These are phyloP conservation scores for Asclepias syriaca DNA, from an alignment of 257 asterid genomes.

Conservation along the genomic window DNA sequence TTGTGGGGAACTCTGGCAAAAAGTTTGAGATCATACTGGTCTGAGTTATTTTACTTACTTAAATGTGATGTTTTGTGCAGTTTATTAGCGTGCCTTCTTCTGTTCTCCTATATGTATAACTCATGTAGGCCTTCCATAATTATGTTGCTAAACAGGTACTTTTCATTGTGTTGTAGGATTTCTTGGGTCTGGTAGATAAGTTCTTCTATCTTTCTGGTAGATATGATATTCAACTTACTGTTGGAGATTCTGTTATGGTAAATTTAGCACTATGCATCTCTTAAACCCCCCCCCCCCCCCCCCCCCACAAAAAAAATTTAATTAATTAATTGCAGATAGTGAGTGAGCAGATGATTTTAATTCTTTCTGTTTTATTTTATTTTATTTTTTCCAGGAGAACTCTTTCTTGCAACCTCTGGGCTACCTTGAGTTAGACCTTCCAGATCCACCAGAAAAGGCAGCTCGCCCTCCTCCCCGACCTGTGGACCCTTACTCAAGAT, in stretches of 20 bases:
- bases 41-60: slow-evolving; percentile 28
- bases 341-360: not conserved
- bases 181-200: slow-evolving; percentile 93
- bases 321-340: not conserved
- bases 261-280: slow-evolving; percentile 13
- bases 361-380: not conserved
- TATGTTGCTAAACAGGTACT: slow-evolving; percentile 3
- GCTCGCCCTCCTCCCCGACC: slow-evolving; percentile 84
- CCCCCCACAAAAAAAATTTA: too few relatives aligned
- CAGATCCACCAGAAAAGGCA: slow-evolving; percentile 88
- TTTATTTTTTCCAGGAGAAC: slow-evolving; percentile 63
- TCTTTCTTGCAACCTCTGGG: slow-evolving; percentile 82
- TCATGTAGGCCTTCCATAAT: not conserved
- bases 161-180: slow-evolving; percentile 62
- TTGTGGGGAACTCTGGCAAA: slow-evolving; percentile 65
- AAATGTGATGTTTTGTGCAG: not conserved
- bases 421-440: slow-evolving; percentile 72
- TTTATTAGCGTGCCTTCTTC: not conserved
- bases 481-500: slow-evolving; percentile 64
- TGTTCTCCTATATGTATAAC: slow-evolving; percentile 5
- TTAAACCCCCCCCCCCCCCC: too few relatives aligned
- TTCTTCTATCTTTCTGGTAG: slow-evolving; percentile 80
- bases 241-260: slow-evolving; percentile 94
- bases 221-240: slow-evolving; percentile 79
- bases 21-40: slow-evolving; percentile 70